phyloP scores from a whole-genome alignment of 2,329 filamentous ascomycete genomes.

The Fusarium sp. region DNA sequence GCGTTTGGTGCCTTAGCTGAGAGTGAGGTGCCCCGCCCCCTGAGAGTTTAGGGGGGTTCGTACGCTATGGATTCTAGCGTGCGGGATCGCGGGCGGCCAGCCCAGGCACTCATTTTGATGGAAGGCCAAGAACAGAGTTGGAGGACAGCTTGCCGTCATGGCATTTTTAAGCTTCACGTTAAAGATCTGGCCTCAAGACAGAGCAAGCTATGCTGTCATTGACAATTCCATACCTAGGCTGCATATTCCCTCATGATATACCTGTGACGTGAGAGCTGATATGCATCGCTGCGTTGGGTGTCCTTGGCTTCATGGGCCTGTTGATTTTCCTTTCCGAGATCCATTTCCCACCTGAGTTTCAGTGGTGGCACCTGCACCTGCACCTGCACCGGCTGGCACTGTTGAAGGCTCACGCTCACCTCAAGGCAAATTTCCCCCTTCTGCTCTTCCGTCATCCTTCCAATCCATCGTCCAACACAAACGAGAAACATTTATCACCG shows the following conservation, averaged over 20 bases:
- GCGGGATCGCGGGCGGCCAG: neutral
- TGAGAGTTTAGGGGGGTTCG: slow-evolving; percentile 7
- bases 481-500: neutral
- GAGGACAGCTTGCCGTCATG: neutral
- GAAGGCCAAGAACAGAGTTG: neutral
- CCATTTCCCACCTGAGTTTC: neutral
- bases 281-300: neutral
- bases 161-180: neutral
- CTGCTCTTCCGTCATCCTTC: slow-evolving; percentile 8
- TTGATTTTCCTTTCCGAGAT: slow-evolving; percentile 18
- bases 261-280: neutral
- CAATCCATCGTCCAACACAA: slow-evolving; percentile 3
- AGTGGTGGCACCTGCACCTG: neutral
- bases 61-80: neutral
- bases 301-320: neutral
- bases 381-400: neutral
- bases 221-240: neutral
- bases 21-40: slow-evolving; percentile 14
- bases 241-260: neutral
- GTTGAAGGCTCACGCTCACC: neutral
- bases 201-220: neutral
- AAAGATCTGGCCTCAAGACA: neutral
- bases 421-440: slow-evolving; percentile 8
- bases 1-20: neutral
- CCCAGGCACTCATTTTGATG: neutral